Base-by-base conservation (phyloP, 2,329 filamentous ascomycete genomes). In the Colletotrichum trifolii region DNA sequence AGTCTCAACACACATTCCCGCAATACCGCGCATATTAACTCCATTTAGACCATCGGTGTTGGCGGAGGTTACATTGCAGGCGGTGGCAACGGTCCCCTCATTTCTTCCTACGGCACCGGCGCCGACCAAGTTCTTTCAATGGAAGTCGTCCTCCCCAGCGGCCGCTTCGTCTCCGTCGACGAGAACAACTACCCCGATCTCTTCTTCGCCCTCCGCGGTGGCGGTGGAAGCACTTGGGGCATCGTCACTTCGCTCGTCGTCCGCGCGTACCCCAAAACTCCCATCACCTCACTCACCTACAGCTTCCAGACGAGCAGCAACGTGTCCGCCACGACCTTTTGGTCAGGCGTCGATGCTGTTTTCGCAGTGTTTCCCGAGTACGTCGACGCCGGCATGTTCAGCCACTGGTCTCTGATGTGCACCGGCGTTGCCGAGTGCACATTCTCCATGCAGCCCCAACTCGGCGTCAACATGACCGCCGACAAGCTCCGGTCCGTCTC, bases 131-230 rank as follows among this genome's bases (percentile, higher is more conserved):
- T 74, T 1, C 70, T 79, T 7, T 74, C 77, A 36, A 73, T 75
- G 49, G 68, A 69, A 7, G 66, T 77, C 25, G 74, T 79, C 8
- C 76, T 73, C 1, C 73, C 78, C 8, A 69, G 74, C 60, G 78
- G 76, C 7, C 67, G 70, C 6, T 68, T 74, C 33, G 58, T 75
- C 4, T 70, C 67, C 1, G 77, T 75, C 2, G 78, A 78, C 54
- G 68, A 72, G 38, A 75, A 71, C 4, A 68, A 78, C 36, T 76
- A 84, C 45, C 54, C 71, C 0, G 81, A 83, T 58, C 73, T 85
- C 1, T 85, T 83, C 72, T 83, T 79, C 78, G 83, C 82, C 25
- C 71, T 85, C 6, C 77, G 80, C 34, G 83, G 83, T 8, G 83
- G 82, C 0, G 82, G 83, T 6, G 81, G 78, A 8, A 77, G 79